Percentiles rank a stretch among this genome's conserved stretches.
phyloP scores from a whole-genome alignment of 768 basidiomycete species.

The Fibroporia radiculosa region DNA sequence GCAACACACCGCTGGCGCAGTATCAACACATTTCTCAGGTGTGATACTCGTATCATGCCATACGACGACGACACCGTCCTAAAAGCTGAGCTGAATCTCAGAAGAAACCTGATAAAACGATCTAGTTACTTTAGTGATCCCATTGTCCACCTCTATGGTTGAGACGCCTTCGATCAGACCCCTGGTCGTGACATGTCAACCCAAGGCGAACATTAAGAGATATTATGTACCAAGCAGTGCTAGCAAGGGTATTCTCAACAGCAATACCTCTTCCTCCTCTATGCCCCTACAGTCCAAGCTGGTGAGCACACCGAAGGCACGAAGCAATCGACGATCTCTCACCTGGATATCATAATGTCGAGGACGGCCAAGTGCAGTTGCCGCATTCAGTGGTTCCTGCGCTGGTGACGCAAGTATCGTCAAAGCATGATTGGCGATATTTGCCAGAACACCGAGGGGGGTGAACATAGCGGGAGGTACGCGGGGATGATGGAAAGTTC shows the following conservation, averaged over 20 bases:
- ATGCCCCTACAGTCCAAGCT: conserved; percentile 44
- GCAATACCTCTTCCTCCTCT: conserved; percentile 72
- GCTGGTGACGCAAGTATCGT: conserved; percentile 20
- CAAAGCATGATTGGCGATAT: conserved; percentile 12
- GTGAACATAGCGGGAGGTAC: conserved; percentile 8
- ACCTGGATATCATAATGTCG: conserved; percentile 48
- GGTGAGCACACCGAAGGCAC: conserved; percentile 8
- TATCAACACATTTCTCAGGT: conserved; percentile 62
- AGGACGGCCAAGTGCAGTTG: conserved; percentile 9
- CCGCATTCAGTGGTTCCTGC: conserved; percentile 17
- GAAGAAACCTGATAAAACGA: neutral
- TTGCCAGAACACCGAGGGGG: conserved; percentile 9
- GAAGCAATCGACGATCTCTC: conserved; percentile 1
- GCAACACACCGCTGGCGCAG: conserved; percentile 48
- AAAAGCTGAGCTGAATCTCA: neutral
- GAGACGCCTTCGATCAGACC: conserved; percentile 69
- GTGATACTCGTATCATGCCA: conserved; percentile 73
- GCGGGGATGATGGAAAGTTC: conserved; percentile 2
- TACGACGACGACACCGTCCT: conserved; percentile 74
- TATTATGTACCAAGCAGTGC: conserved; percentile 61
- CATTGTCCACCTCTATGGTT: conserved; percentile 74
- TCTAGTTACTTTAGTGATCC: conserved; percentile 51
- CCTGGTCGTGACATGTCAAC: conserved; percentile 30
- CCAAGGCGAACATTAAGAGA: neutral
- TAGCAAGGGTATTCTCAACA: conserved; percentile 64